Conservation (phyloP, 2,329 filamentous ascomycete species). For the Aspergillus hiratsukae region DNA sequence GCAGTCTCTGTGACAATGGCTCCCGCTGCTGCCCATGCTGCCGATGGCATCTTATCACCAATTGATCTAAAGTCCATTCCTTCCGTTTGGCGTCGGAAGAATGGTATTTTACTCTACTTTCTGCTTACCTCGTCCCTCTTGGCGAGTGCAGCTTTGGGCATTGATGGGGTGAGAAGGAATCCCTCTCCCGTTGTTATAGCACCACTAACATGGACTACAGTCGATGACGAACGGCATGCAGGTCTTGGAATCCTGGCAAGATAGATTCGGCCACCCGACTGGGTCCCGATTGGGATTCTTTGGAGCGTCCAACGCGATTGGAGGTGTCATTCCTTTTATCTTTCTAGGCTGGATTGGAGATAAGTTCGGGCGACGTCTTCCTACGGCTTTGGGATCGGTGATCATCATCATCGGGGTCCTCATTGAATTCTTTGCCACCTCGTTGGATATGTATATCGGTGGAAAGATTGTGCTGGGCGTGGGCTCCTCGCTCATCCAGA, state of each 20-base stretch:
- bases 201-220: slow-evolving; percentile 18
- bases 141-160: slow-evolving; percentile 41
- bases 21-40: slow-evolving; percentile 20
- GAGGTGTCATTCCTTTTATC: slow-evolving; percentile 19
- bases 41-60: slow-evolving; percentile 17
- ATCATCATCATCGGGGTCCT: slow-evolving; percentile 26
- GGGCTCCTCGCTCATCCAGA: slow-evolving; percentile 29
- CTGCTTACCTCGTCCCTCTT: slow-evolving; percentile 42
- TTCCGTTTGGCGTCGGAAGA: slow-evolving; percentile 29
- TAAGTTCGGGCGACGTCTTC: slow-evolving; percentile 18
- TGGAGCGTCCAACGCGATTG: slow-evolving; percentile 19
- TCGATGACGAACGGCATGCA: slow-evolving; percentile 50
- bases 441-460: slow-evolving; percentile 23
- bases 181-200: background rate
- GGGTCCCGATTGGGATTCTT: slow-evolving; percentile 21
- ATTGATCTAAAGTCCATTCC: slow-evolving; percentile 18
- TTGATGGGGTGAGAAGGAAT: slow-evolving; percentile 37
- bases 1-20: slow-evolving; percentile 7
- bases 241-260: slow-evolving; percentile 39
- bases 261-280: slow-evolving; percentile 25
- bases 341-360: slow-evolving; percentile 20
- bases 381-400: slow-evolving; percentile 31
- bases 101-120: slow-evolving; percentile 43
- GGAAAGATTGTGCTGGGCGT: slow-evolving; percentile 22
- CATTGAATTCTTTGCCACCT: slow-evolving; percentile 23